Evolutionary conservation across 2,329 filamentous ascomycete species (phyloP), one percentile per base, ranked within the genome.

Genomic region (Rhinocladiella similis): DNA sequence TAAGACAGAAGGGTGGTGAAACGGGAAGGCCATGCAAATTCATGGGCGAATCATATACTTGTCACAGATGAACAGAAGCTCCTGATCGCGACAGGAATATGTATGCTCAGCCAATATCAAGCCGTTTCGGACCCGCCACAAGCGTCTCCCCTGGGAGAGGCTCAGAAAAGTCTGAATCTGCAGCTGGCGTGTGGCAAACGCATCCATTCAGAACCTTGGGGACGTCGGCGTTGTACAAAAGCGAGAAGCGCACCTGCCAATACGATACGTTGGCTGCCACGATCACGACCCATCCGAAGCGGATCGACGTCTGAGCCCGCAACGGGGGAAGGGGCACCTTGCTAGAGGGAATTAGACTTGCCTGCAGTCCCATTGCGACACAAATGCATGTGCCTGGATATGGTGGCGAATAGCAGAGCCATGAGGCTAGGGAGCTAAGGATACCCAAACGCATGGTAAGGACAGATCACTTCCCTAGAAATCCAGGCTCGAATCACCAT

Each of bases 141-240:
- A 20, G 50, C 14, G 14, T 58, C 16, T 29, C 18, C 27, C 43
- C 29, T 5, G 12, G 45, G 25, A 49, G 47, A 50, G 53, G 53
- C 39, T 41, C 50, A 54, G n/a, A 25, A 45, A 51, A 20, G 29
- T 36, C 41, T 51, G 27, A 53, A 35, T 42, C 45, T 59, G 46
- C 46, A 47, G 20, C n/a, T 53, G 53, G 45, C 39, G 46, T 33
- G 57, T 59, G 57, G 57, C 57, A 56, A 59, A 59, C 33, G 53
- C 22, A 36, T 25, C 19, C 36, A 38, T 51, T 49, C 6, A 39
- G 43, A n/a, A 12, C 14, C 35, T 29, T 25, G 45, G 36, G 20
- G 13, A 18, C 53, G 29, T 46, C 45, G 57, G 53, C 52, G 35
- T 42, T 27, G 20, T 33, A 18, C 41, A 50, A 50, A 27, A 50